Conservation (phyloP, 2,329 filamentous ascomycete genomes). For the Trichoderma sp. region DNA sequence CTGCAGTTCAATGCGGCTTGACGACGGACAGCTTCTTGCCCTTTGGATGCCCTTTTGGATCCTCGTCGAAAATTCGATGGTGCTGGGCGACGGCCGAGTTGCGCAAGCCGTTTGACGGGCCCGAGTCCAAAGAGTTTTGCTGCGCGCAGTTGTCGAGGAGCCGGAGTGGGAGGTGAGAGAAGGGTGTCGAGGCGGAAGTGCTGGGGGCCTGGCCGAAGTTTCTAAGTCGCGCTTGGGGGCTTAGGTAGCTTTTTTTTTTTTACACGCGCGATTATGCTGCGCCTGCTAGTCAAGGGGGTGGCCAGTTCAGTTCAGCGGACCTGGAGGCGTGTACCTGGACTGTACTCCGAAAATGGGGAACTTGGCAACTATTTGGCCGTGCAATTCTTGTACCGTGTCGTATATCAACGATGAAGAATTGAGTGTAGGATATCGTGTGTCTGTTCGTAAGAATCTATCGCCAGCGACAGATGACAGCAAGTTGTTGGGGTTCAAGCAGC, state of each 20-base stretch:
- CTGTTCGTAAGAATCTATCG: background rate
- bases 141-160: background rate
- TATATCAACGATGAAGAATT: background rate
- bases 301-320: conserved; percentile 2
- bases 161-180: conserved; percentile 15
- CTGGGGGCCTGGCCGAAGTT: conserved; percentile 24
- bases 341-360: conserved; percentile 3
- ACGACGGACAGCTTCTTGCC: background rate
- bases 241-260: conserved; percentile 27
- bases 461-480: conserved; percentile 3
- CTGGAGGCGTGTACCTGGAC: conserved; percentile 19
- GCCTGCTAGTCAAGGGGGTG: conserved; percentile 23
- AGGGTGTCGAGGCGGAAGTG: conserved; percentile 23
- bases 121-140: conserved; percentile 10
- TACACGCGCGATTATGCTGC: conserved; percentile 30
- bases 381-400: background rate
- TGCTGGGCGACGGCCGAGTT: conserved; percentile 2
- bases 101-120: conserved; percentile 17
- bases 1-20: conserved; percentile 13
- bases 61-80: background rate
- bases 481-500: background rate
- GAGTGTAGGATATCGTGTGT: background rate
- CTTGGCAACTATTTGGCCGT: conserved; percentile 10
- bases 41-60: background rate
- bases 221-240: conserved; percentile 27